Evolutionary conservation across 371 early-diverging fungal species (phyloP).

Genomic region (Capillidium heterosporum): DNA sequence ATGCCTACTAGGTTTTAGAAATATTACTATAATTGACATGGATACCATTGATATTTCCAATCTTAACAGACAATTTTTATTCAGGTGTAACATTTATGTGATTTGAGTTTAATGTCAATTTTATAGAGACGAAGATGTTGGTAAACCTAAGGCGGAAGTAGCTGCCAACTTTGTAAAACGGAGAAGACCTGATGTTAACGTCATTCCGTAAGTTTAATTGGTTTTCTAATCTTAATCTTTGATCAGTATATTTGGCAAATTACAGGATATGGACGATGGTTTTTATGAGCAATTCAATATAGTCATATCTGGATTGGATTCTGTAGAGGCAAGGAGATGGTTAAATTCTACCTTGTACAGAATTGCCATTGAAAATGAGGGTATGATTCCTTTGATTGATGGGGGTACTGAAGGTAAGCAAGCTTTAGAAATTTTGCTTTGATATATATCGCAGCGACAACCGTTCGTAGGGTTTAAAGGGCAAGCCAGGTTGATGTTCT

Average conservation of each 20-base stretch:
- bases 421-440: not conserved
- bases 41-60: constrained; percentile 62
- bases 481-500: constrained; percentile 74
- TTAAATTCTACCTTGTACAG: constrained; percentile 74
- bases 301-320: constrained; percentile 87
- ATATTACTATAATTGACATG: constrained; percentile 57
- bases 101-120: not conserved
- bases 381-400: constrained; percentile 76
- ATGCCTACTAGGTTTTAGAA: constrained; percentile 35
- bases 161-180: constrained; percentile 81
- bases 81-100: constrained; percentile 13
- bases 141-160: constrained; percentile 61
- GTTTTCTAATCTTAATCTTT: not conserved
- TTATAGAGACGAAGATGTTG: constrained; percentile 52
- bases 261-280: constrained; percentile 85
- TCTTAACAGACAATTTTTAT: constrained; percentile 63
- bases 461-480: constrained; percentile 56
- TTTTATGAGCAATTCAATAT: constrained; percentile 76
- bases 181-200: constrained; percentile 54
- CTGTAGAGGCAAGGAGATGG: constrained; percentile 91
- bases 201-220: constrained; percentile 47
- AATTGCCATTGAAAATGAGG: constrained; percentile 49
- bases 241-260: constrained; percentile 56
- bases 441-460: not conserved
- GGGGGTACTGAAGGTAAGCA: constrained; percentile 83